Conservation (phyloP, 2,329 filamentous ascomycete species). For the Herpomyces periplanetae region DNA sequence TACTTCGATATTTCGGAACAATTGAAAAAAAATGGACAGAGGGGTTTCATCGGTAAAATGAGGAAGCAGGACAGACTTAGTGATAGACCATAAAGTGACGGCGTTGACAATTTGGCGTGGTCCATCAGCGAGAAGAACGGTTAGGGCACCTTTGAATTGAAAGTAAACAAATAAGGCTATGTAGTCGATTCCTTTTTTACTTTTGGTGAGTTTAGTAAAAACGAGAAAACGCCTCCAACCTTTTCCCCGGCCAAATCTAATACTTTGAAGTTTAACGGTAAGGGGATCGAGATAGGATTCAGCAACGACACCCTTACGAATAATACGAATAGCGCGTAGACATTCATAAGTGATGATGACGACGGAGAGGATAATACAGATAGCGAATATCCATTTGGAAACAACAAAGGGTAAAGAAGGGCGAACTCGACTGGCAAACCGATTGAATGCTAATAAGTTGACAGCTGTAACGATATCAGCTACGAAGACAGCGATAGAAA, state of each 20-base stretch:
- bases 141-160: conserved; percentile 38
- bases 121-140: conserved; percentile 57
- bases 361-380: conserved; percentile 66
- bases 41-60: too few species aligned
- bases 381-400: conserved; percentile 77
- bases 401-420: conserved; percentile 34
- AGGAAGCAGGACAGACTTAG: conserved; percentile 32
- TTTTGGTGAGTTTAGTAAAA: conserved; percentile 60
- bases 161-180: conserved; percentile 72
- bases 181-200: conserved; percentile 61
- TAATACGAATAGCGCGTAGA: conserved; percentile 36
- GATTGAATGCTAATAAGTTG: conserved; percentile 54
- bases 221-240: conserved; percentile 76
- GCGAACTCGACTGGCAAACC: conserved; percentile 48
- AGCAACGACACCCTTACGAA: conserved; percentile 45
- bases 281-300: conserved; percentile 67
- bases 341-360: conserved; percentile 43
- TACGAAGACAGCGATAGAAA: conserved; percentile 47
- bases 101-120: conserved; percentile 71
- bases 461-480: conserved; percentile 78
- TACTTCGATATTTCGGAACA: too few species aligned
- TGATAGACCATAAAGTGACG: conserved; percentile 50
- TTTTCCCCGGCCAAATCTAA: conserved; percentile 27
- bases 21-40: too few species aligned
- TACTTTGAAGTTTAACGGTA: conserved; percentile 45